Conservation (phyloP, 495 filamentous ascomycete genomes). For the Penicillium samsonianum region DNA sequence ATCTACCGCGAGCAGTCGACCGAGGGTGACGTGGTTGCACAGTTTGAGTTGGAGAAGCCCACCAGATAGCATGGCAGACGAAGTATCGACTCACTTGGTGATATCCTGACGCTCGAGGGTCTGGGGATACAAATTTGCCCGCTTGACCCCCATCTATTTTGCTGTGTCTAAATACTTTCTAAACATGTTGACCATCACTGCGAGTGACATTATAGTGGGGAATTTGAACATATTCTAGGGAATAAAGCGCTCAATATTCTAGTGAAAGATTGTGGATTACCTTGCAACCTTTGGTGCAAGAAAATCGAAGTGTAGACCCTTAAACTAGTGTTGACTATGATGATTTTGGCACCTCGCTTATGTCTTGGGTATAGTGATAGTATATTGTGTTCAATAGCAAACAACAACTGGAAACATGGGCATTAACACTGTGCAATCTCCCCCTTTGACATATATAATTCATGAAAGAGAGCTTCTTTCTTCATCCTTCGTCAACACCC, state of each 20-base stretch:
- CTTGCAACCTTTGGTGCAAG: neutral
- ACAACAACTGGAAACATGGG: no score
- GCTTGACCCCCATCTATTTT: neutral
- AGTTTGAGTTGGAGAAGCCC: conserved; percentile 17
- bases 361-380: no score
- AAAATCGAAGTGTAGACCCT: no score
- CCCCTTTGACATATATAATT: neutral
- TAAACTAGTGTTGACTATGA: no score
- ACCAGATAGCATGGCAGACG: neutral
- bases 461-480: neutral
- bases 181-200: neutral
- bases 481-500: neutral
- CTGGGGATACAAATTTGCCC: neutral
- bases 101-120: neutral
- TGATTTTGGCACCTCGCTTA: no score
- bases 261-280: neutral
- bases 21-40: conserved; percentile 23
- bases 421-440: neutral
- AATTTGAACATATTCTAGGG: neutral
- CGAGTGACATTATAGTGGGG: neutral
- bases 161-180: no score
- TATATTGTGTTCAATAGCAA: no score
- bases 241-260: neutral
- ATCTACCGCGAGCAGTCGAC: conserved; percentile 16
- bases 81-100: neutral